These are phyloP conservation scores for Lenzites betulinus DNA, from an alignment of 768 basidiomycete genomes.

Conservation along the genomic window DNA sequence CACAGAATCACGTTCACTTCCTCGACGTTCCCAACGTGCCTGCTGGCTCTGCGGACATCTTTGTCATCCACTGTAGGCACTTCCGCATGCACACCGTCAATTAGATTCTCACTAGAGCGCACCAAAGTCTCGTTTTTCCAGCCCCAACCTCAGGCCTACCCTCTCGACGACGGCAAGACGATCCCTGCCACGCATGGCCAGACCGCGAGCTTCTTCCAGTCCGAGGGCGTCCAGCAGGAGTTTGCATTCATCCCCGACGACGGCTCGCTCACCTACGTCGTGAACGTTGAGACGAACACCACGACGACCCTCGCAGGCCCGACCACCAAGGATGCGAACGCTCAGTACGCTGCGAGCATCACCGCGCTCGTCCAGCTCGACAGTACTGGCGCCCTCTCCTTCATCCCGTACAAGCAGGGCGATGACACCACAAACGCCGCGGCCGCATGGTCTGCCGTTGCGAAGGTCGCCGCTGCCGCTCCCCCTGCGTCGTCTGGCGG, in stretches of 20 bases:
- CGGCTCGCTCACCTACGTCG: constrained; percentile 67
- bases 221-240: constrained; percentile 61
- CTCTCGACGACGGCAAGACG: constrained; percentile 42
- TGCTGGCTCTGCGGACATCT: constrained; percentile 76
- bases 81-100: not conserved
- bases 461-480: constrained; percentile 46
- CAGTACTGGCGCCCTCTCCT: constrained; percentile 59
- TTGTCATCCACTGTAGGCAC: constrained; percentile 85
- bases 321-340: constrained; percentile 54
- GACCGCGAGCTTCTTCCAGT: constrained; percentile 69
- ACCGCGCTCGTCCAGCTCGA: constrained; percentile 68
- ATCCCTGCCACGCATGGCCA: constrained; percentile 74
- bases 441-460: constrained; percentile 52
- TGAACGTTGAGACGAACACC: constrained; percentile 73
- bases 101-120: not conserved
- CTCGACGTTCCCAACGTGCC: constrained; percentile 65
- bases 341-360: constrained; percentile 65
- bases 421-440: constrained; percentile 44
- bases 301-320: constrained; percentile 66
- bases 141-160: constrained; percentile 61
- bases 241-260: constrained; percentile 81
- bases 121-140: constrained; percentile 76
- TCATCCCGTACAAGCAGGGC: constrained; percentile 57
- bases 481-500: constrained; percentile 33
- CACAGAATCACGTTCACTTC: constrained; percentile 88